Base-by-base conservation (phyloP, 1,284 basidiomycete species). In the Rhodofomes roseus region DNA sequence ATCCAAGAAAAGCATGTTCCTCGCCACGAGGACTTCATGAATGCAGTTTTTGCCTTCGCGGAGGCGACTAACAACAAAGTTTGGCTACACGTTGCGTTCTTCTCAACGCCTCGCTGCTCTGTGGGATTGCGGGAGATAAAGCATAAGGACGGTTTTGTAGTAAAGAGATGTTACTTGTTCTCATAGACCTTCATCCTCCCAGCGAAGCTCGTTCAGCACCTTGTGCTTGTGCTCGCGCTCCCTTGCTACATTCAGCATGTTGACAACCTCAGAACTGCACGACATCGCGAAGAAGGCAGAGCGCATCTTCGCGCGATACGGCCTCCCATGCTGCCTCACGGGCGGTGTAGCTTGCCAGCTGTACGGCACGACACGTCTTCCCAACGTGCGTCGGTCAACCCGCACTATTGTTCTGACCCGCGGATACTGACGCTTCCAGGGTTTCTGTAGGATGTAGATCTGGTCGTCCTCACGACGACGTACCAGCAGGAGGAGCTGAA, bases 361-460 rank as follows among this genome's bases (percentile, higher is more conserved):
- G 1, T 67, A 66, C 54, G 68, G 66, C 1, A 59, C 60, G 7
- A 52, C 51, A 4, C 56, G 70, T 11, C 55, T 53, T 11, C 66
- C 70, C 4, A 66, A 65, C 34, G 68, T 67, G 51, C 5, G 46
- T 54, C 36, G 31, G 37, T n/a, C n/a, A n/a, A n/a, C 11, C 22
- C 25, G 6, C 14, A 27, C 48, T 8, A 2, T 34, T 2, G 34
- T 27, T 25, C 29, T n/a, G 31, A 16, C 18, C 41, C 18, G 29
- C 27, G 40, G 7, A 34, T 22, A 25, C 39, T 50, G 20, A 58
- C 71, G 0, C 74, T 14, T n/a, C n/a, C n/a, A n/a, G n/a, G n/a
- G 16, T 29, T 27, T 39, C 1, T 40, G 1, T 64, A 83, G 82
- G 82, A 84, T 62, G 72, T 82, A 16, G 83, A 84, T 63, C 67